Conservation (phyloP, 768 basidiomycete species). For the Serendipita vermifera region DNA sequence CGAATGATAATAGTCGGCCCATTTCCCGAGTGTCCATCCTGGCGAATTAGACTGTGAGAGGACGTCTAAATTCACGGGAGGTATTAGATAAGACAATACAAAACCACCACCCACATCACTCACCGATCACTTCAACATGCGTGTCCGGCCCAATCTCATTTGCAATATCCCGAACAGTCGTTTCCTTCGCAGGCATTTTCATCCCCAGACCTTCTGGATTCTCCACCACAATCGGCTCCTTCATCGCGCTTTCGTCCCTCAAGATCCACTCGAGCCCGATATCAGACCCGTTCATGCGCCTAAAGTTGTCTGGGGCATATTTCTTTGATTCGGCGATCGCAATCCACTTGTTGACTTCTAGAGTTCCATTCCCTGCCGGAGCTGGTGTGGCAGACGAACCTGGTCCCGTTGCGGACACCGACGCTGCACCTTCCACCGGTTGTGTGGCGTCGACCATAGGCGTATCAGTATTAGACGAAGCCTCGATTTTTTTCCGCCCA, state of each 20-base stretch:
- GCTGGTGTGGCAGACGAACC: slow-evolving; percentile 26
- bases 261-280: slow-evolving; percentile 67
- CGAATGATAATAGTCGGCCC: slow-evolving; percentile 75
- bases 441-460: neutral
- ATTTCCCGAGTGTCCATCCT: slow-evolving; percentile 82
- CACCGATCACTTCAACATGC: slow-evolving; percentile 86
- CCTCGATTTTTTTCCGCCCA: slow-evolving; percentile 37
- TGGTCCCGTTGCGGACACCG: neutral
- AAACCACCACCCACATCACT: neutral
- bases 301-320: slow-evolving; percentile 51
- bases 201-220: slow-evolving; percentile 73
- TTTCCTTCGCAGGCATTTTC: slow-evolving; percentile 62
- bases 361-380: slow-evolving; percentile 43
- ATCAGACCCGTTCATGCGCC: slow-evolving; percentile 49
- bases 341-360: slow-evolving; percentile 55
- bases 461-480: neutral
- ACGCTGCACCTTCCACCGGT: neutral
- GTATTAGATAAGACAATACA: neutral
- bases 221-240: slow-evolving; percentile 72
- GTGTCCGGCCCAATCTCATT: slow-evolving; percentile 62
- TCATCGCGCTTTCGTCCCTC: slow-evolving; percentile 56
- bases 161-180: slow-evolving; percentile 73
- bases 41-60: slow-evolving; percentile 73
- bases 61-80: slow-evolving; percentile 41
- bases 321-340: slow-evolving; percentile 55